These are phyloP conservation scores for Talaromyces sp. DNA, from an alignment of 2,329 filamentous ascomycete genomes.

Conservation along the genomic window DNA sequence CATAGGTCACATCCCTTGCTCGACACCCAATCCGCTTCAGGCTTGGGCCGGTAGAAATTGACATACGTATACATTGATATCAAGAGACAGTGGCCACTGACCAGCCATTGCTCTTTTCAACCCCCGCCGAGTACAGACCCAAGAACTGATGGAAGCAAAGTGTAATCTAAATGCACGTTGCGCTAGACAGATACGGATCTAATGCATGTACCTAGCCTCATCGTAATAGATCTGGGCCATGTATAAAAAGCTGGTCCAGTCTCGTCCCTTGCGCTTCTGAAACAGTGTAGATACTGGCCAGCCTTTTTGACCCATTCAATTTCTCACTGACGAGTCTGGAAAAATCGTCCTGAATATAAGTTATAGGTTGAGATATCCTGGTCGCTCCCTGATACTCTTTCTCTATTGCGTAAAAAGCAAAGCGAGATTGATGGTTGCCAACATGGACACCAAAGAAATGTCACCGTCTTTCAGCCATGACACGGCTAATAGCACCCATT, in stretches of 20 bases:
- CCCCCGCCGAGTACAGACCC: background rate
- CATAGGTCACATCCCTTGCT: conserved; percentile 9
- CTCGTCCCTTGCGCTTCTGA: background rate
- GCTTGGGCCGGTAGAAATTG: background rate
- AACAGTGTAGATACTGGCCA: conserved; percentile 13
- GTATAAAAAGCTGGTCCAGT: conserved; percentile 1
- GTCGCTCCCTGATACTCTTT: background rate
- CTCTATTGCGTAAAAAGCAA: background rate
- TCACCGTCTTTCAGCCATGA: conserved; percentile 4
- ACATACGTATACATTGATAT: background rate
- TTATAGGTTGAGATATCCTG: conserved; percentile 2
- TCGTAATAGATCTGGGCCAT: background rate
- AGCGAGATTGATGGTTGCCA: background rate
- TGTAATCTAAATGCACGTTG: background rate
- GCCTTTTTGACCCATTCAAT: conserved; percentile 4
- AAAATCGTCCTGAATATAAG: background rate
- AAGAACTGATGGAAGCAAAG: background rate
- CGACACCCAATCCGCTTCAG: background rate
- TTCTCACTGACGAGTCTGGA: background rate
- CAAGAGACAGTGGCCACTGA: background rate
- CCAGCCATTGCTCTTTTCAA: conserved; percentile 5
- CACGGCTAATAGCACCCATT: conserved; percentile 1
- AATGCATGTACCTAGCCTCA: conserved; percentile 6
- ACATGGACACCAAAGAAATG: conserved; percentile 3
- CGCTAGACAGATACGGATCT: background rate